Conservation (phyloP, 2,329 filamentous ascomycete genomes). For the Cercospora berteroae region DNA sequence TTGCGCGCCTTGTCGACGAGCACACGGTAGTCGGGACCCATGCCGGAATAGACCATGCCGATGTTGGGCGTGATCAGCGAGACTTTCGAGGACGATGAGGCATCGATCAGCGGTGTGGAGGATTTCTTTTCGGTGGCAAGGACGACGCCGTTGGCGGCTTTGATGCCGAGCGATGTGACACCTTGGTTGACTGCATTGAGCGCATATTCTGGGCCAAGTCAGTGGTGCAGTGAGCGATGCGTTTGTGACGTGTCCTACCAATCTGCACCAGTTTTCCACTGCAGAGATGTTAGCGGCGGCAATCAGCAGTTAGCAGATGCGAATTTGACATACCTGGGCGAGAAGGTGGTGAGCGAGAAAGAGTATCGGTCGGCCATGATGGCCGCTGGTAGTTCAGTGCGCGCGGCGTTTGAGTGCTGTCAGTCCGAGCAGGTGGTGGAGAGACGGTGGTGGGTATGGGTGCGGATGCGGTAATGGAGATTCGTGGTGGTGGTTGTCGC, state of each 20-base stretch:
- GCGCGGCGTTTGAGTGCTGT: not conserved
- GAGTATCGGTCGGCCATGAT: constrained; percentile 97
- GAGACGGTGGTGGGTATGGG: not conserved
- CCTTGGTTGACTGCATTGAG: constrained; percentile 99
- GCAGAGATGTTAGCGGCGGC: constrained; percentile 44
- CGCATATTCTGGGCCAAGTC: constrained; percentile 75
- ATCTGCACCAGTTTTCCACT: constrained; percentile 99
- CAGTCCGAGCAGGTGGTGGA: not conserved
- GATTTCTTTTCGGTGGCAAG: constrained; percentile 99
- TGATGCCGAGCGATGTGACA: constrained; percentile 96
- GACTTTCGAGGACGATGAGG: constrained; percentile 92
- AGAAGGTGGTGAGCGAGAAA: constrained; percentile 99
- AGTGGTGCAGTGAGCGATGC: constrained; percentile 12
- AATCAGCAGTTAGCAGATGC: not conserved
- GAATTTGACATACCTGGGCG: constrained; percentile 73
- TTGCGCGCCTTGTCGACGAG: constrained; percentile 97
- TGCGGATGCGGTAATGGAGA: not conserved
- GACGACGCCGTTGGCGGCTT: constrained; percentile 98
- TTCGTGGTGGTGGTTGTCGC: not conserved
- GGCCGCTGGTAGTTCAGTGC: constrained; percentile 24
- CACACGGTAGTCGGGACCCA: constrained; percentile 97
- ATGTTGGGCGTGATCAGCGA: constrained; percentile 98
- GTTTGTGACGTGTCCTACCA: constrained; percentile 54
- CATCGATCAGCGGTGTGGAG: constrained; percentile 93
- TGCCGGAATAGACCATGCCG: constrained; percentile 98